Evolutionary conservation across 345 rosid species (phyloP), one percentile per base, ranked within the genome.

Genomic region (Raphanus raphanistrum): DNA sequence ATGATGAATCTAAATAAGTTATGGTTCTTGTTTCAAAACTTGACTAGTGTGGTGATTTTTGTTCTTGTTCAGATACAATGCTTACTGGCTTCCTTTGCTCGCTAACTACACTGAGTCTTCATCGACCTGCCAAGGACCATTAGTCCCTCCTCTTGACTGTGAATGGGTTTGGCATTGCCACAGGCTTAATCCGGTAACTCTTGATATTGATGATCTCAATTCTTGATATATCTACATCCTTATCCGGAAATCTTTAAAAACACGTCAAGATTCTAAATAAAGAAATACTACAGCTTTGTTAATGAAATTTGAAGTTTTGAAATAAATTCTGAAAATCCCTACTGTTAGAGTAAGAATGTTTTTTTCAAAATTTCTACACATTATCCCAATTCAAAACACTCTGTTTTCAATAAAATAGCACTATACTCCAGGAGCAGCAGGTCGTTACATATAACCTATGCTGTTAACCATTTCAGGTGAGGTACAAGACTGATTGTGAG

Each of bases 91-190:
- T 85, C 98, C 97, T 33, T 77, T 93, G 87, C 95, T 93, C 17
- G 93, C 93, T 55, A 85, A 86, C 75, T 85, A 82, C 57, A 45
- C 82, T 0, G 86, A 84, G 48, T 16, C 73, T 43, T 81, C 87
- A 3, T 66, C 59, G 36, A 45, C 82, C 83, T 76, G 16, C 8
- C 93, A 88, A 66, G 85, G 90, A 78, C 88, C 88, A 45, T 79
- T 91, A 73, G 91, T 89, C 77, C 92, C 90, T 75, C 98, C 97
- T 63, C 80, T 93, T 36, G 98, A 93, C 59, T 89, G 97, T 82
- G 98, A 93, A 83, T 93, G 97, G 97, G 66, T 91, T 84, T 93
- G 98, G 98, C 98, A 91, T 68, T 93, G 93, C 77, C 98, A 93
- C 82, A 84, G 95, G 82, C 95, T 93, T 72, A 93, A 93, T 80